Base-by-base conservation (phyloP, 2,329 filamentous ascomycete genomes). In the Sclerotinia sclerotiorum region DNA sequence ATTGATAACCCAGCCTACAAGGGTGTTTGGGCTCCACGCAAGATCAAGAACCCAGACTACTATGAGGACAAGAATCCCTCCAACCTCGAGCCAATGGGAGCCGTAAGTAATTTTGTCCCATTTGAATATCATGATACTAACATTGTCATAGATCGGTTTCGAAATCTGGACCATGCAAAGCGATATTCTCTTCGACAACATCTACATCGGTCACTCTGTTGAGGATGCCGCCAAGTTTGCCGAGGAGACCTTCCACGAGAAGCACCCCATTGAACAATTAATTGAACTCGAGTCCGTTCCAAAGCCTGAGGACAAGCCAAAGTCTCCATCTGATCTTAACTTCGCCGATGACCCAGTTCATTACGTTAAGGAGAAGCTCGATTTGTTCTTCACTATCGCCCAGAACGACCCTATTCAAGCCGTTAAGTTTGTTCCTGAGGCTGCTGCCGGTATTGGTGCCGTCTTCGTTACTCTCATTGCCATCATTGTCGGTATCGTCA, bases 91-190 rank as follows among this genome's bases (percentile, higher is more conserved):
- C 94, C 95, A 74, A 98, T 99, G 81, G 95, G 95, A 78, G 94
- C 93, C 84, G 91, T 94, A 86, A 89, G 90, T 91, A 46, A 35
- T 21, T 32, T 57, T 29, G 44, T 15, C 68, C 71, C 69, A 61
- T 64, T n/a, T 73, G 6, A 55, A 29, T 44, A 56, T 72, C 65
- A 64, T 29, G 15, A 29, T n/a, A 48, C 57, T 68, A 68, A 68
- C 52, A 65, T 49, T 6, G 11, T 24, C 58, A 27, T 78, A 93
- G 91, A 94, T 98, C 83, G 95, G 95, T 76, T 98, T 98, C 78
- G 95, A 99, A 83, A 94, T 99, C 83, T 99, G 95, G 95, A 98
- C 95, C 77, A 99, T 99, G 95, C 94, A 97, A 84, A 97, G 89
- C 80, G 91, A 97, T 79, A 98, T 99, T 76, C 90, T 97, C 77